Base-by-base conservation (phyloP, 2,329 filamentous ascomycete genomes). In the Lasiodiplodia sp. region DNA sequence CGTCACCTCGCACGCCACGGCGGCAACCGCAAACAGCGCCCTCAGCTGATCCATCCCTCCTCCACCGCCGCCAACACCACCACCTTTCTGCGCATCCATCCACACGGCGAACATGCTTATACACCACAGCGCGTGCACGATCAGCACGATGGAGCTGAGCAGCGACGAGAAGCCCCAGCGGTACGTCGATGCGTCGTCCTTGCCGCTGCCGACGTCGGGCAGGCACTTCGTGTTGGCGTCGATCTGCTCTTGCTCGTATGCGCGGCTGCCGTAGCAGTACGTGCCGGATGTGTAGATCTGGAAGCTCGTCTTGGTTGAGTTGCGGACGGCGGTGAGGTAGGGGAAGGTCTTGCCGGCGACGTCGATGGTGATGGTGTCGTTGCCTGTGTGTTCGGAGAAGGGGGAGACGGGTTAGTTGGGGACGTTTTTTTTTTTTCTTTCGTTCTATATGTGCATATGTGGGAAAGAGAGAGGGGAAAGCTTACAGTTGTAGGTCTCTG, bases 151-250 rank as follows among this genome's bases (percentile, higher is more conserved):
- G 2, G 72, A 75, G 7, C 76, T 72, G 6, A 80, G 70, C 70
- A 78, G 73, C 28, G 76, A 77, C 0, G 76, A 76, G 69, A 80
- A 80, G 7, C 79, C 79, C 79, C 78, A 80, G 66, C 76, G 53
- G 51, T 80, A 80, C 12, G 73, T 64, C 4, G 70, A n/a, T 7
- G 5, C 5, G 6, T 47, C 18, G 40, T n/a, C 18, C 7, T 2
- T 16, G 14, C 38, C 69, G 8, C 40, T 21, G 31, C 37, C 47
- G 0, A 74, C 76, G 64, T 78, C 73, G 16, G 77, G 76, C 0
- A 79, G 71, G 57, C 75, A 78, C 16, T 11, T 1, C 71, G 72
- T 7, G 71, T 68, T 47, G 70, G 71, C 4, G 70, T 68, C 0
- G 25, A 31, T 25, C 74, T 52, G 8, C 55, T 68, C 2, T 0